Evolutionary conservation across 73 alveolate genomes (phyloP), one percentile per base, ranked within the genome.

Genomic region (Symbiodinium pilosum): DNA sequence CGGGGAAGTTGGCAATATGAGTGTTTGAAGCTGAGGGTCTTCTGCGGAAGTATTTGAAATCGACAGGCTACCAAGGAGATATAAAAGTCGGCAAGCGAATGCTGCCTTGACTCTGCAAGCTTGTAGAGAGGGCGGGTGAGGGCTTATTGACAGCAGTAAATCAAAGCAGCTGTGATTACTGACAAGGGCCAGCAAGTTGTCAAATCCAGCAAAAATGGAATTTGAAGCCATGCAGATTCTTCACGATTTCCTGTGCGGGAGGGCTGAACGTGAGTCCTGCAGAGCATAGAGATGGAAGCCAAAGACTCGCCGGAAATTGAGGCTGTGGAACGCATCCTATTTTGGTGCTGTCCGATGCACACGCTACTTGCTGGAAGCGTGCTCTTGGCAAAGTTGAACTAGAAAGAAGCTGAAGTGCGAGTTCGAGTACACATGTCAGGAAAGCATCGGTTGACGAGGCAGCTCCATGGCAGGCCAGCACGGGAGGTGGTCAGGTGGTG

Each of bases 351-450:
- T 88, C 73, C 56, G 64, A 84, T 88, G 95, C 87, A 88, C 95
- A 12, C 95, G 95, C 43, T 88, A 88, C 71, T 88, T 88, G 95
- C 95, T 88, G 71, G 95, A 88, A 88, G 87, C 43, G 95, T 88
- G 69, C 41, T 56, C 69, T 28, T 52, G 69, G 69, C 69, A 52
- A 3, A 1, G 14, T 52, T 52, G 2, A 1, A n/a, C n/a, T n/a
- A n/a, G n/a, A n/a, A n/a, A n/a, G n/a, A n/a, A n/a, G n/a, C n/a
- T n/a, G n/a, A n/a, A n/a, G n/a, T n/a, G n/a, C 21, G 69, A 20
- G 3, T 52, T 52, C 69, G 69, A 52, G 14, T 20, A 52, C n/a
- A 20, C 11, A 52, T 3, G 12, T 52, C 86, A 88, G 95, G 95
- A 88, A 41, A 64, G 95, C 95, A 3, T 28, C 39, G 21, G 51